phyloP scores from a whole-genome alignment of 257 asterid genomes.

The Lantana camara region DNA sequence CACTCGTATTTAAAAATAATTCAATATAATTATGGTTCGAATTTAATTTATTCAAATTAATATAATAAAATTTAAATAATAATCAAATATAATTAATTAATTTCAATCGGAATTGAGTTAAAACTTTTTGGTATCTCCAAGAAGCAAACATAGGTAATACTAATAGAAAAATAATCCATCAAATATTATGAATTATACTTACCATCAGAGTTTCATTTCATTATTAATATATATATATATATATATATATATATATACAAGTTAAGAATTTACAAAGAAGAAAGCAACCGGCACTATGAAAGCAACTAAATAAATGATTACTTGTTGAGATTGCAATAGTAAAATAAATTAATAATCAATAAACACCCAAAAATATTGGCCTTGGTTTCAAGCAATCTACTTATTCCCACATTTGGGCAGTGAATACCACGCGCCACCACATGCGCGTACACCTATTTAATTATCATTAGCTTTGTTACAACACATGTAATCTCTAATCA shows the following conservation, averaged over 20 bases:
- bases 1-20: not conserved
- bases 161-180: too few species aligned
- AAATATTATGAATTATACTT: too few species aligned
- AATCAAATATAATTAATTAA: too few species aligned
- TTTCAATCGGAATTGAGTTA: too few species aligned
- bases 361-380: constrained; percentile 11
- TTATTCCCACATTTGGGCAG: constrained; percentile 17
- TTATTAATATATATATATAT: too few species aligned
- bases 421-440: constrained; percentile 42
- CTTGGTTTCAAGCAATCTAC: constrained; percentile 14
- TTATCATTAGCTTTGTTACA: constrained; percentile 29
- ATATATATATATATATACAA: not conserved
- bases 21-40: too few species aligned
- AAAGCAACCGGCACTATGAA: constrained; percentile 21
- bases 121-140: too few species aligned
- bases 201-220: too few species aligned
- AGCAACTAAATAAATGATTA: constrained; percentile 27
- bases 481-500: constrained; percentile 24
- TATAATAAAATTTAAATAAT: too few species aligned
- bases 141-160: too few species aligned
- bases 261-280: constrained; percentile 2
- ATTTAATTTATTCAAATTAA: too few species aligned
- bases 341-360: too few species aligned
- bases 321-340: constrained; percentile 12
- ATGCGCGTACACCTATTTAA: constrained; percentile 20